Evolutionary conservation across 257 asterid species (phyloP), one percentile per base, ranked within the genome.

Genomic region (Capsicum chinense): DNA sequence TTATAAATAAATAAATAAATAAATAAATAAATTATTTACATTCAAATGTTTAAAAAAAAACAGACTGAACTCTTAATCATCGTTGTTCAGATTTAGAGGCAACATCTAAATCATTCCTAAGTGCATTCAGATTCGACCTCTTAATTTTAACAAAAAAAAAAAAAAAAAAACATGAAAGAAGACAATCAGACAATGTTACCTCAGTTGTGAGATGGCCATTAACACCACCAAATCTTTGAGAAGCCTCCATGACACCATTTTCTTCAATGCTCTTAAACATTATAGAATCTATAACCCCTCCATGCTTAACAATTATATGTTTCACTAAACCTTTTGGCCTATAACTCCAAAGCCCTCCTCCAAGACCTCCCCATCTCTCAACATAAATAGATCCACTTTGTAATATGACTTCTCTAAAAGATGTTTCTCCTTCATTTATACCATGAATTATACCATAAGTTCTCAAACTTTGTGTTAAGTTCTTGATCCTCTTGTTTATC

Each of bases 341-440:
- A 68, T 68, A 68, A 68, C 11, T 68, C 78, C 78, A 68, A 37
- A 37, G 26, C 0, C 54, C 0, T 68, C 54, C 54, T 14, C 78
- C 78, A 7, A 12, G 1, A 16, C 78, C 78, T 7, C 78, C 78
- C 76, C 76, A 68, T 39, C 76, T 68, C 76, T 68, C 76, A 13
- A 67, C 50, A 37, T 10, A 47, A 12, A 6, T 67, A 67, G 21
- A 11, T 64, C 71, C 44, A 21, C 73, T 33, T 5, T 37, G 1
- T 68, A 68, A 7, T 37, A 7, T 33, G 10, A 2, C 73, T 66
- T 66, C 73, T 33, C 47, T 64, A 64, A 26, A 63, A 26, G 69
- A 21, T 63, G 39, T 64, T 64, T 64, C 82, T 47, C 59, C 63
- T 11, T 58, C 59, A 10, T 4, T 59, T 10, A 57, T 11, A 42